A percentile compares a stretch with the other conserved stretches of the same genome.
Conservation (phyloP, 345 rosid genomes). For the Hibiscus mutabilis region DNA sequence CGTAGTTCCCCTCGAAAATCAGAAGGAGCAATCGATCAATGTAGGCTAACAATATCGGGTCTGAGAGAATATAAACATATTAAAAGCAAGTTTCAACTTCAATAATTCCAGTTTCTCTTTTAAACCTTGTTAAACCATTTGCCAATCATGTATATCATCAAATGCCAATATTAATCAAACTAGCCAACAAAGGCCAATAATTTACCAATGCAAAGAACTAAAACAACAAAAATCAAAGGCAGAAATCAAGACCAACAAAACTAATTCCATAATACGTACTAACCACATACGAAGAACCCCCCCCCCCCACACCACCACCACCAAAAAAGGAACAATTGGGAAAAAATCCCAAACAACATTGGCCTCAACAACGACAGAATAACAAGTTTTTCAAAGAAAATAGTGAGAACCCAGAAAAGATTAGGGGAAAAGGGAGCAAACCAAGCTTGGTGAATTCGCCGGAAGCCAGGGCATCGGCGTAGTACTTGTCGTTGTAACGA, state of each 20-base stretch:
- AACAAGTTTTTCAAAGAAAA: neutral
- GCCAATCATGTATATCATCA: neutral
- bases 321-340: neutral
- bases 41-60: neutral
- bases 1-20: neutral
- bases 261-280: neutral
- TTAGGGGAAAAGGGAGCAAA: constrained; percentile 17
- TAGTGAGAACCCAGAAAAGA: neutral
- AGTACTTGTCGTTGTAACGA: constrained; percentile 91
- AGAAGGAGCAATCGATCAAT: neutral
- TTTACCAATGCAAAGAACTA: neutral
- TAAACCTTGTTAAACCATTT: neutral
- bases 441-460: constrained; percentile 95
- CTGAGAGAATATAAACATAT: neutral
- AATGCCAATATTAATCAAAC: neutral
- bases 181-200: neutral
- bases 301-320: too few species aligned
- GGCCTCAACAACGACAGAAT: neutral
- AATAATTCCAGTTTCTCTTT: neutral
- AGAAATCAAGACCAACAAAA: neutral
- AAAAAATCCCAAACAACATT: neutral
- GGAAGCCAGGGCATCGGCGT: constrained; percentile 74
- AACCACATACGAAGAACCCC: neutral
- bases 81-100: neutral
- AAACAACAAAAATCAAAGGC: neutral